Evolutionary conservation across 148 eudicot genomes (phyloP).

Genomic region (Amaranthus hypochondriacus): DNA sequence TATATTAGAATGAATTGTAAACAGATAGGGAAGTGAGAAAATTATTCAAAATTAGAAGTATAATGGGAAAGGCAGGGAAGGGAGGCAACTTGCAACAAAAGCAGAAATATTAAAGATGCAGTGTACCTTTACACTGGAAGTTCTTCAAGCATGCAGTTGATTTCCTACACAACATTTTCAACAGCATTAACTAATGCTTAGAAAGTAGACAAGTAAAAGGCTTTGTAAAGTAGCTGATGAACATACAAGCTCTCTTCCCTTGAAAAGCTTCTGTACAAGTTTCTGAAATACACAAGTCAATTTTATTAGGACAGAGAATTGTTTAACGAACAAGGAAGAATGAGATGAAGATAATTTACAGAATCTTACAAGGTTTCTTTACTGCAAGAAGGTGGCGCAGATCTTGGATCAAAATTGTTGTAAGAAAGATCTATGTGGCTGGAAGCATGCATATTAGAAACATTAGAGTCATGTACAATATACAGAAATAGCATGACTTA

Average conservation of each 20-base stretch:
- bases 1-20: too few species aligned
- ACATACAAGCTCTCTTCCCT: conserved; percentile 35
- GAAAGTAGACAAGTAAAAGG: background rate
- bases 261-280: conserved; percentile 50
- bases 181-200: conserved; percentile 6
- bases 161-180: conserved; percentile 26
- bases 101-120: background rate
- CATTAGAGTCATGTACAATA: background rate
- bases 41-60: background rate
- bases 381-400: conserved; percentile 34
- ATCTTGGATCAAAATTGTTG: conserved; percentile 39
- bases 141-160: conserved; percentile 35
- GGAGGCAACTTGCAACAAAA: background rate
- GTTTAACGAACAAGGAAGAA: background rate
- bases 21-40: background rate
- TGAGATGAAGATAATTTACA: conserved; percentile 1
- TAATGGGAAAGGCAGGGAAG: background rate
- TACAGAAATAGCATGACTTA: background rate
- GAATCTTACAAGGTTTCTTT: conserved; percentile 29
- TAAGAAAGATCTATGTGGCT: conserved; percentile 59
- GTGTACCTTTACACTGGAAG: conserved; percentile 34
- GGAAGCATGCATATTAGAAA: conserved; percentile 16
- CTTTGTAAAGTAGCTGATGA: conserved; percentile 1
- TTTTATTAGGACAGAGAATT: background rate
- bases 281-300: conserved; percentile 27